Evolutionary conservation across 1,284 basidiomycete genomes (phyloP), one percentile per base, ranked within the genome.

Genomic region (Rhodotorula sp.): DNA sequence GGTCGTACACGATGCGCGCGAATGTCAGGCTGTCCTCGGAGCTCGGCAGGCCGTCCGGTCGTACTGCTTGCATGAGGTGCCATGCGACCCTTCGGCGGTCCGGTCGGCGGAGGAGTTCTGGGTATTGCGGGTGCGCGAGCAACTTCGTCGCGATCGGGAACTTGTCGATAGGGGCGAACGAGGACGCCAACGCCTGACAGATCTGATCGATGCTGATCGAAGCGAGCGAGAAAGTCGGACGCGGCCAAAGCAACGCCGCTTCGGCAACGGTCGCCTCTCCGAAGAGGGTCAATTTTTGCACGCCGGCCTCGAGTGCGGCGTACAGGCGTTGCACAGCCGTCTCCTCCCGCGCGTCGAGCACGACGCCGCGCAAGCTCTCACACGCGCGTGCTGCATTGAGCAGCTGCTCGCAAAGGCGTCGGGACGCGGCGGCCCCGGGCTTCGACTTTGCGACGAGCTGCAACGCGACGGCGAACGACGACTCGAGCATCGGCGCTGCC

Each of bases 381-480:
- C 43, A 85, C 82, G 77, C 92, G 88, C 45, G 89, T 82, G 90
- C 90, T 90, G n/a, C 79, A 64, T 50, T 87, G 78, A 23, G 91
- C 82, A 58, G 84, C 82, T 55, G 71, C 74, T 15, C 87, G 86
- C 65, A 86, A 70, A 78, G 45, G 64, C 59, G 66, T 66, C 15
- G 64, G 45, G 18, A 26, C 6, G 58, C 26, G 18, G 38, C 5
- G 6, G 45, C 3, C 16, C 34, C 64, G 1, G 28, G 28, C 12
- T 16, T 6, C 21, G 67, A 50, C 4, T 15, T 23, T 16, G 18
- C 74, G 71, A 18, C 78, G 73, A 49, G 83, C 71, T 12, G 77
- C 69, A 26, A 77, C 67, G 74, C 70, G 12, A 63, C 47, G 1
- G 28, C 18, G 38, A 76, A 18, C 2, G 59, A 63, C 73, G 77